Conservation (phyloP, 371 early-diverging fungal genomes). For the Syncephalastrum racemosum region DNA sequence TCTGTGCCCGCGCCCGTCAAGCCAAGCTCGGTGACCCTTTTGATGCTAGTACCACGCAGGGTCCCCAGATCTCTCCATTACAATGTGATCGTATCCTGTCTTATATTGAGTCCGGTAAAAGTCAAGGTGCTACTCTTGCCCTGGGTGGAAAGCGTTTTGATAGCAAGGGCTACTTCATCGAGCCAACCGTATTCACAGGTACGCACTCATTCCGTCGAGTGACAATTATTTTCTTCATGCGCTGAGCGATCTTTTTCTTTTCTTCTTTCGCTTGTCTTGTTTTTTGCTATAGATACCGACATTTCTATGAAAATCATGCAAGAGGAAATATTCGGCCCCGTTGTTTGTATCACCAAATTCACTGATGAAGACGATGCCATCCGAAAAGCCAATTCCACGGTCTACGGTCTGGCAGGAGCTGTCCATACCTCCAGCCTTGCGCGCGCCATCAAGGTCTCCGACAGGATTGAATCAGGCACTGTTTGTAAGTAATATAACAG, state of each 20-base stretch:
- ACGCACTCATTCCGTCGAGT: background rate
- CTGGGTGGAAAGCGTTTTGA: background rate
- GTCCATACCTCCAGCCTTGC: constrained; percentile 69
- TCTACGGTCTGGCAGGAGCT: constrained; percentile 80
- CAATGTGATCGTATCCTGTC: background rate
- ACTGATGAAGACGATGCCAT: constrained; percentile 68
- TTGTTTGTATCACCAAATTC: constrained; percentile 69
- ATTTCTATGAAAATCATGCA: constrained; percentile 52
- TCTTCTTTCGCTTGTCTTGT: too few species aligned
- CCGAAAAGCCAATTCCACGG: constrained; percentile 63
- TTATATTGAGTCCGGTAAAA: constrained; percentile 1
- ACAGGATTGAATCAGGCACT: constrained; percentile 18
- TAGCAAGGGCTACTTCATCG: background rate
- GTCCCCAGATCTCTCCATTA: constrained; percentile 52
- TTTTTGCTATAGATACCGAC: background rate
- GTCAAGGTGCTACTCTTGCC: background rate
- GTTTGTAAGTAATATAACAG: background rate
- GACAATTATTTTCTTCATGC: background rate
- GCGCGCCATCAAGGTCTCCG: constrained; percentile 65
- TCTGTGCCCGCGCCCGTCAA: constrained; percentile 59
- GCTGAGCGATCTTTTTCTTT: background rate
- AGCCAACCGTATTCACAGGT: background rate
- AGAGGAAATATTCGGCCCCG: constrained; percentile 82
- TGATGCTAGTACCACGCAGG: constrained; percentile 59
- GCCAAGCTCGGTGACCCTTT: constrained; percentile 65